Evolutionary conservation across 2,329 filamentous ascomycete genomes (phyloP).

Genomic region (Aspergillus versicolor): DNA sequence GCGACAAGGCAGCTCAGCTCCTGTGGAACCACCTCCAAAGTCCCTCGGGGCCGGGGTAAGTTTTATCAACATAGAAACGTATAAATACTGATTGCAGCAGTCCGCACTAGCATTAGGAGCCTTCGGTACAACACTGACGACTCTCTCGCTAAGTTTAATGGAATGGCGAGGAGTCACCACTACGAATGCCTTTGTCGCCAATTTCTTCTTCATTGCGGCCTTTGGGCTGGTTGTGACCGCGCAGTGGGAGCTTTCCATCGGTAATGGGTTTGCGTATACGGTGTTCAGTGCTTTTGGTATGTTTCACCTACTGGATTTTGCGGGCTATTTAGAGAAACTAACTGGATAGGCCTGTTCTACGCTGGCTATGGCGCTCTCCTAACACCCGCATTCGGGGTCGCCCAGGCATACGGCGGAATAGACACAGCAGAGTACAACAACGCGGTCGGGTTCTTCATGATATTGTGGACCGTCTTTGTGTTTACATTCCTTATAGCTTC

Average conservation of each 20-base stretch:
- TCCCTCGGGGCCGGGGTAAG: not conserved
- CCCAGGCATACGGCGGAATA: slow-evolving; percentile 45
- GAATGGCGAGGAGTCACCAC: slow-evolving; percentile 54
- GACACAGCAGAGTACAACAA: slow-evolving; percentile 49
- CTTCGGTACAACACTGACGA: slow-evolving; percentile 56
- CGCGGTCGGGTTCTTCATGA: slow-evolving; percentile 46
- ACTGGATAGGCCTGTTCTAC: slow-evolving; percentile 46
- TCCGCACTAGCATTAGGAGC: slow-evolving; percentile 50
- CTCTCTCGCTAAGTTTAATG: slow-evolving; percentile 55
- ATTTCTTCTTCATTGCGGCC: slow-evolving; percentile 55
- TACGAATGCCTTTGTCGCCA: slow-evolving; percentile 54
- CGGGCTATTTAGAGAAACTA: no score
- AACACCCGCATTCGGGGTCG: slow-evolving; percentile 49
- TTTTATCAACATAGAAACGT: not conserved
- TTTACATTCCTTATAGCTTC: not conserved
- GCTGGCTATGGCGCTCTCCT: slow-evolving; percentile 51
- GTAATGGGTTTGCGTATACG: slow-evolving; percentile 56
- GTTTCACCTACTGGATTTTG: not conserved
- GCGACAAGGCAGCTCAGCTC: not conserved
- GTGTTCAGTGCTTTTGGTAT: slow-evolving; percentile 55
- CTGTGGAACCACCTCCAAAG: not conserved
- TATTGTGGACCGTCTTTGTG: not conserved
- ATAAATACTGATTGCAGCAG: not conserved
- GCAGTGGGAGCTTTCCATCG: slow-evolving; percentile 56
- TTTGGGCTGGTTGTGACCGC: slow-evolving; percentile 56